Base-by-base conservation (phyloP, 129 eudicot genomes). In the Gnaphalium uliginosum region DNA sequence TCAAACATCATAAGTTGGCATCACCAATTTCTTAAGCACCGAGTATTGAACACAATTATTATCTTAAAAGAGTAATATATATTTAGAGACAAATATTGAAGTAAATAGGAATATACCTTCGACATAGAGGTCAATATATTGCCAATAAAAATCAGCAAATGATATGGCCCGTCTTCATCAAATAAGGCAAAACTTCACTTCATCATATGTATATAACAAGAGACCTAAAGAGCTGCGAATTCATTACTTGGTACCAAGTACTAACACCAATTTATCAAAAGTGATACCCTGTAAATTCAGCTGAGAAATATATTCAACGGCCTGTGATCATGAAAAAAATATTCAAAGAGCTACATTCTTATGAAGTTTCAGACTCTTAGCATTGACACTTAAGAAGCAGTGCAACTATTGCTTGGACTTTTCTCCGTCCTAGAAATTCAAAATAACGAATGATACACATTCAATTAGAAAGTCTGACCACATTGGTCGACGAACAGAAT, bases 91-190 rank as follows among this genome's bases (percentile, higher is more conserved):
- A 8, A 53, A 76, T 41, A 35, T 22, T 32, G 14, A 66, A 53
- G n/a, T 27, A 57, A 33, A 68, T 67, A 32, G 33, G 13, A 51
- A 71, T 51, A 48, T 87, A 93, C 98, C 98, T 93, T 93, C 46
- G 96, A 87, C 98, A 93, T 93, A 27, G 96, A 93, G 41, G 98
- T 93, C 73, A 93, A 76, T n/a, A 90, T 93, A 85, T 93, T 93
- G 27, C 97, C 98, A 86, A 88, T 76, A 90, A 84, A 90, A 94
- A 76, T 94, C 98, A 66, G 98, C 79, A 85, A 90, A 94, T 73
- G 97, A 54, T 82, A 94, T 90, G 79, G 98, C 96, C 97, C 90
- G 92, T 41, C 60, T 66, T 27, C 71, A 81, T 61, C 74, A 77
- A 51, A 73, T 27, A 78, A 78, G 64, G 14, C 70, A 73, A 57